Percentiles rank a stretch among this genome's conserved stretches.
Conservation (phyloP, 2,329 filamentous ascomycete genomes). For the Sclerotinia spermophila region DNA sequence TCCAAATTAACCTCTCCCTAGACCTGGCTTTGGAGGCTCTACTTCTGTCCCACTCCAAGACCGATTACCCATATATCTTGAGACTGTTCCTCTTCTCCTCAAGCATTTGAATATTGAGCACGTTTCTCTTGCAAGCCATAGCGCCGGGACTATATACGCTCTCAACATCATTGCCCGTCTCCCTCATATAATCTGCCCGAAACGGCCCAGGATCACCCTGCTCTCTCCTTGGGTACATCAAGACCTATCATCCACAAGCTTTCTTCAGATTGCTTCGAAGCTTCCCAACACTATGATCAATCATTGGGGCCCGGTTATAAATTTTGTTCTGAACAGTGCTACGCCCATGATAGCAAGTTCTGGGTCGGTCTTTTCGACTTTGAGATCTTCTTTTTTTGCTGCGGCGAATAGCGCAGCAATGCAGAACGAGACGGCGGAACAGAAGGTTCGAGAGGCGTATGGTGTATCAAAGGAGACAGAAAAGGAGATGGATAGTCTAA, state of each 20-base stretch:
- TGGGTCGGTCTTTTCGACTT: slow-evolving; percentile 18
- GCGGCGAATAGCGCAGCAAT: background rate
- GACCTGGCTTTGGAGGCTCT: slow-evolving; percentile 45
- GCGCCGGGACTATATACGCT: slow-evolving; percentile 42
- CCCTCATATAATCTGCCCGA: slow-evolving; percentile 36
- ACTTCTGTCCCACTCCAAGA: slow-evolving; percentile 39
- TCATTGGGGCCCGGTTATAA: slow-evolving; percentile 34
- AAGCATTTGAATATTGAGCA: slow-evolving; percentile 37
- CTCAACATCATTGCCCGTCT: slow-evolving; percentile 41
- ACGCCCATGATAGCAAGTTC: slow-evolving; percentile 31
- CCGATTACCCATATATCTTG: slow-evolving; percentile 41
- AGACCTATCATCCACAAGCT: slow-evolving; percentile 22
- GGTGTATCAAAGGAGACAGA: slow-evolving; percentile 24
- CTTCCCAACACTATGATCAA: slow-evolving; percentile 35
- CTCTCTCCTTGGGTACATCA: slow-evolving; percentile 42
- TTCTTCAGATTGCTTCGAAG: slow-evolving; percentile 21
- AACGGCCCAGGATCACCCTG: slow-evolving; percentile 21
- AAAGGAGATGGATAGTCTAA: slow-evolving; percentile 21
- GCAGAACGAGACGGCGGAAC: slow-evolving; percentile 19
- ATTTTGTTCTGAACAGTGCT: slow-evolving; percentile 37
- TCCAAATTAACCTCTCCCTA: slow-evolving; percentile 24
- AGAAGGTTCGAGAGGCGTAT: slow-evolving; percentile 21
- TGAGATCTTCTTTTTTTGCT: slow-evolving; percentile 18
- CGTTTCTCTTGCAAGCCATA: slow-evolving; percentile 42
- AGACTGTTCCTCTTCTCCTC: slow-evolving; percentile 42